Evolutionary conservation across 257 asterid genomes (phyloP), one percentile per base, ranked within the genome.

Genomic region (Primulina tabacum): DNA sequence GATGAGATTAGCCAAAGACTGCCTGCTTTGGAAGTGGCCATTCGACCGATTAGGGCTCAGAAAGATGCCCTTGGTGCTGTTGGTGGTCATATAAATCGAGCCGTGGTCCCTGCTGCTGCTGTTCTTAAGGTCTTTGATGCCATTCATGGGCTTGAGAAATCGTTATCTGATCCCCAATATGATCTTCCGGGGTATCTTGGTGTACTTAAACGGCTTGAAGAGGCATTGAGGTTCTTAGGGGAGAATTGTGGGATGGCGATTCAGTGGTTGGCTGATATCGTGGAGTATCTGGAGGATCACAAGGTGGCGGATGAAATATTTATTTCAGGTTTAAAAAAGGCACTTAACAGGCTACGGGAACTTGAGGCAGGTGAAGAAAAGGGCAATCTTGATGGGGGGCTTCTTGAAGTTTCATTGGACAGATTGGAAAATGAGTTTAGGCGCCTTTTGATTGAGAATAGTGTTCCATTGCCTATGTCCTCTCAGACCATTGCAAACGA

Each of bases 61-160:
- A 69, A 57, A 12, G 97, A 88, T 29, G 89, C 88, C 64, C 89
- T 92, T 33, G 33, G 69, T 56, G 84, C 89, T 5, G 95, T 86
- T 57, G 89, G 95, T 21, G 95, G 91, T 47, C 96, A 92, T 76
- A 92, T 92, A 12, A 87, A 88, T 71, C 80, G 97, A 59, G 97
- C 96, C 5, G 88, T 92, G 64, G 97, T 90, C 63, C 96, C 98
- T 9, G 97, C 97, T 33, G 80, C 98, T 59, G 90, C 97, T 0
- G 97, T 90, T 73, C 95, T 92, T 29, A 92, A 92, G 87, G 98
- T 92, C 55, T 90, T 92, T 69, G 98, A 92, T 73, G 96, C 97
- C 30, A 88, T 92, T 70, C 95, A 86, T 65, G 96, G 95, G 33
- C 88, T 92, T 30, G 98, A 89, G 69, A 92, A 88, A 74, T 89